Conservation (phyloP, 805 yeast species). For the Yarrowia divulgata region DNA sequence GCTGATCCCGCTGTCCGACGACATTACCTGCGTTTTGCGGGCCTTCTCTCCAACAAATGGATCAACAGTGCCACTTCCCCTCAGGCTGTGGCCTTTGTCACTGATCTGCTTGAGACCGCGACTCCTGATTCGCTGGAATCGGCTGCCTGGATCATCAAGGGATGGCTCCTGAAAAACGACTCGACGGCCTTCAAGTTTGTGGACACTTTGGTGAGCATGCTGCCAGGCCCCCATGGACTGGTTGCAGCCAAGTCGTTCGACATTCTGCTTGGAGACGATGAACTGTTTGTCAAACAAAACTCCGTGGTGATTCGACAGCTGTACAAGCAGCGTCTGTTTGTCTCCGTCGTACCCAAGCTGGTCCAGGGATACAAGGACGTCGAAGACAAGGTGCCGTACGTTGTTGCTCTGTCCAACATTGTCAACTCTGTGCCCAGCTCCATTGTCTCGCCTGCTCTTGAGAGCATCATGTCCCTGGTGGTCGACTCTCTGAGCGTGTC, state of each 20-base stretch:
- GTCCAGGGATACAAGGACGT: conserved; percentile 55
- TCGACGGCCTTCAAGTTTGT: conserved; percentile 51
- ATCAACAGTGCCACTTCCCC: conserved; percentile 45
- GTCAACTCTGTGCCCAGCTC: conserved; percentile 68
- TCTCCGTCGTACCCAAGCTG: conserved; percentile 62
- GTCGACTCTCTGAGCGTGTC: conserved; percentile 65
- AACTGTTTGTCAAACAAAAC: conserved; percentile 60
- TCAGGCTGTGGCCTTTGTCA: conserved; percentile 10
- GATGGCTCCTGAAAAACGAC: conserved; percentile 67
- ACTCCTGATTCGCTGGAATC: conserved; percentile 53
- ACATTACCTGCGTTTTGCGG: conserved; percentile 63
- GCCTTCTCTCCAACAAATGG: conserved; percentile 68
- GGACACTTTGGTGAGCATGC: conserved; percentile 50
- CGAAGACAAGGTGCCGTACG: conserved; percentile 57
- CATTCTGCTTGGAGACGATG: conserved; percentile 71
- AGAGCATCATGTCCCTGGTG: conserved; percentile 71
- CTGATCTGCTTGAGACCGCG: conserved; percentile 1
- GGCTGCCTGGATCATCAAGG: conserved; percentile 75
- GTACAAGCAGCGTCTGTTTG: conserved; percentile 83
- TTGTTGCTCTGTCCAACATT: conserved; percentile 71
- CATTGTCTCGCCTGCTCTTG: conserved; percentile 69
- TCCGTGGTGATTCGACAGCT: conserved; percentile 69
- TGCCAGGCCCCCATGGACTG: conserved; percentile 47
- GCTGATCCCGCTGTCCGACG: conserved; percentile 53
- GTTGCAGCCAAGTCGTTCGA: conserved; percentile 64